Base-by-base conservation (phyloP, 83 land plant species). In the Thuja plicata region DNA sequence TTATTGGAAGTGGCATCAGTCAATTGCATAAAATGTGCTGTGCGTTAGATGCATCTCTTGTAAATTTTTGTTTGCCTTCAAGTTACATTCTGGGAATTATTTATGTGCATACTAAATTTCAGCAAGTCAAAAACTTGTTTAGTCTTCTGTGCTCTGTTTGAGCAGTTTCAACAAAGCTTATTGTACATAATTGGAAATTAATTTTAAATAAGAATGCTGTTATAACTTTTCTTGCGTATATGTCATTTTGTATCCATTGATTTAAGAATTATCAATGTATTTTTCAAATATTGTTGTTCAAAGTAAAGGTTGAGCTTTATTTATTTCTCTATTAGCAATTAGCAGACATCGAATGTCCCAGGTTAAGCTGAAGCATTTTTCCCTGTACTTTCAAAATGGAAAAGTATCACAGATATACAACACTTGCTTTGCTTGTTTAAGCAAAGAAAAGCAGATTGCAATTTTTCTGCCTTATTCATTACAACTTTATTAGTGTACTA, bases 111-210 rank as follows among this genome's bases (percentile, higher is more conserved):
- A 48, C 45, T 48, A 4, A 30, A 83, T n/a, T 43, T 5, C 32
- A 12, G n/a, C 52, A 46, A 48, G 32, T 55, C 34, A 30, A 83
- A 83, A 83, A 11, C 85, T 27, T 83, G 85, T 83, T 83, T 48
- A 83, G 16, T 52, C 32, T 45, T n/a, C 34, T 21, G 37, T 24
- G 19, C 45, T 37, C 38, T 27, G 40, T 40, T 38, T 79, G 82
- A 79, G 45, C 82, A 38, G 7, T 79, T 79, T 37, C 19, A 16
- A 8, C 84, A 83, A 54, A n/a, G 54, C 37, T 24, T 83, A n/a
- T 46, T 83, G 85, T 48, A n/a, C 85, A 83, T 48, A 83, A 83
- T 45, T 48, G 85, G 13, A 83, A 27, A 83, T 83, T 83, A 11
- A n/a, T 83, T 83, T 48, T 83, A 32, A 83, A 83, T 83, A 83